phyloP scores from a whole-genome alignment of 805 yeast genomes.

The Candida qinlingensis region DNA sequence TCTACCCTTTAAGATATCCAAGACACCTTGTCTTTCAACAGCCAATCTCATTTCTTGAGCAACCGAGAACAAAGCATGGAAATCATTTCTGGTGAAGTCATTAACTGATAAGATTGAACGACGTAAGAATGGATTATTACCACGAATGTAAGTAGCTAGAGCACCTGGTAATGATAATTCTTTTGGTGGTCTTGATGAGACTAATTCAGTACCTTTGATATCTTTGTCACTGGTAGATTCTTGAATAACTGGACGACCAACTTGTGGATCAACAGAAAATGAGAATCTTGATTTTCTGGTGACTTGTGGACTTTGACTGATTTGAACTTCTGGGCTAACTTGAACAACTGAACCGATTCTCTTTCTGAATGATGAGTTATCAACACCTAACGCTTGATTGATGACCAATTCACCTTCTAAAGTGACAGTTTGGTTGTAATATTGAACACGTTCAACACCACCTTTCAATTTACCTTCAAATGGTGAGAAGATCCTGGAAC shows the following conservation, averaged over 20 bases:
- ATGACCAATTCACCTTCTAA: conserved; percentile 75
- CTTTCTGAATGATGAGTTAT: conserved; percentile 26
- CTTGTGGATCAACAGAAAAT: conserved; percentile 38
- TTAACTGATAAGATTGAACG: conserved; percentile 84
- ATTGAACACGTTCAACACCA: conserved; percentile 81
- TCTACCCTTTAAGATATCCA: conserved; percentile 86
- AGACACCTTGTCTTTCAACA: conserved; percentile 93
- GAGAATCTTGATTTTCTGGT: conserved; percentile 44
- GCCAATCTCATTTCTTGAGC: conserved; percentile 98
- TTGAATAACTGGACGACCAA: conserved; percentile 24
- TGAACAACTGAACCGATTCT: conserved; percentile 23
- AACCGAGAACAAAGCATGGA: conserved; percentile 89
- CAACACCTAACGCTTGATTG: conserved; percentile 52
- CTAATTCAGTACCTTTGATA: conserved; percentile 61
- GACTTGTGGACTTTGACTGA: conserved; percentile 33
- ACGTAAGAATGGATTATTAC: conserved; percentile 85
- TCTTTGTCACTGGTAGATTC: conserved; percentile 37
- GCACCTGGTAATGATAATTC: conserved; percentile 76
- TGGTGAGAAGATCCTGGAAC: conserved; percentile 47
- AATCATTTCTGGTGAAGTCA: conserved; percentile 80
- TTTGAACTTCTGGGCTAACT: conserved; percentile 25
- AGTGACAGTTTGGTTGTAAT: conserved; percentile 73
- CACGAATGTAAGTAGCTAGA: conserved; percentile 67
- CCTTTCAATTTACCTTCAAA: conserved; percentile 61
- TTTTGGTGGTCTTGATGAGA: conserved; percentile 67